These are phyloP conservation scores for Ustilago cynodontis DNA, from an alignment of 1,284 basidiomycete genomes.

Conservation along the genomic window DNA sequence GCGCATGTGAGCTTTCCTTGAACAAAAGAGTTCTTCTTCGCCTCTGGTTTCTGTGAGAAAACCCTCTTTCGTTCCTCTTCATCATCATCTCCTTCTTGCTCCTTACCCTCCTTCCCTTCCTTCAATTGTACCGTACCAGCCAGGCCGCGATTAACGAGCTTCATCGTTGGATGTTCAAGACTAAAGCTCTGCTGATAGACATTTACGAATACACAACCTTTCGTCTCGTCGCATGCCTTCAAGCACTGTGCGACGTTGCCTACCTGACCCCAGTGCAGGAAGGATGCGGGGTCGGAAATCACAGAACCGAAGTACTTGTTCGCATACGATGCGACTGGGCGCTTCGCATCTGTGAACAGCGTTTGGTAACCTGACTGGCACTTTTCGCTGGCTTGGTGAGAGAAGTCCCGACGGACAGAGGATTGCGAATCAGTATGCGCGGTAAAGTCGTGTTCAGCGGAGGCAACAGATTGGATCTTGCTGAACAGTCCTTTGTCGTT, in stretches of 20 bases:
- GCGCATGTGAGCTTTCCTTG: constrained; percentile 31
- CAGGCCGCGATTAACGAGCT: constrained; percentile 7
- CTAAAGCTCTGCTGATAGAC: constrained; percentile 35
- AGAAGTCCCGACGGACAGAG: not conserved
- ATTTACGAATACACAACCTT: constrained; percentile 32
- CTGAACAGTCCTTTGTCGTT: constrained; percentile 3
- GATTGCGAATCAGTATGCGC: not conserved
- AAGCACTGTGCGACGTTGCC: constrained; percentile 9
- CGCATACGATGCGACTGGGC: constrained; percentile 14
- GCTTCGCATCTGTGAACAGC: constrained; percentile 15
- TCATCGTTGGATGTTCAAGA: constrained; percentile 15
- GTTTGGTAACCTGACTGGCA: constrained; percentile 14
- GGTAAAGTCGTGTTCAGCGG: not conserved
- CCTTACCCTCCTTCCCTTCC: not conserved
- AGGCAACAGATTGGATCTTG: constrained; percentile 8
- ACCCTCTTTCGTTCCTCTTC: not conserved
- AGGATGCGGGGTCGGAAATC: constrained; percentile 25
- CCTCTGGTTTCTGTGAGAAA: constrained; percentile 21
- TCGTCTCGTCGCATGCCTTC: constrained; percentile 25
- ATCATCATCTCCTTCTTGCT: not conserved
- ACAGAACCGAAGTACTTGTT: constrained; percentile 26
- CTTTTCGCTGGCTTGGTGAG: not conserved
- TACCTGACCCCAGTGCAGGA: constrained; percentile 41
- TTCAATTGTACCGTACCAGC: not conserved
- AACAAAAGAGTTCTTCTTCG: constrained; percentile 34